Evolutionary conservation across 1,284 basidiomycete species (phyloP).

Genomic region (Pseudozyma hubeiensis): DNA sequence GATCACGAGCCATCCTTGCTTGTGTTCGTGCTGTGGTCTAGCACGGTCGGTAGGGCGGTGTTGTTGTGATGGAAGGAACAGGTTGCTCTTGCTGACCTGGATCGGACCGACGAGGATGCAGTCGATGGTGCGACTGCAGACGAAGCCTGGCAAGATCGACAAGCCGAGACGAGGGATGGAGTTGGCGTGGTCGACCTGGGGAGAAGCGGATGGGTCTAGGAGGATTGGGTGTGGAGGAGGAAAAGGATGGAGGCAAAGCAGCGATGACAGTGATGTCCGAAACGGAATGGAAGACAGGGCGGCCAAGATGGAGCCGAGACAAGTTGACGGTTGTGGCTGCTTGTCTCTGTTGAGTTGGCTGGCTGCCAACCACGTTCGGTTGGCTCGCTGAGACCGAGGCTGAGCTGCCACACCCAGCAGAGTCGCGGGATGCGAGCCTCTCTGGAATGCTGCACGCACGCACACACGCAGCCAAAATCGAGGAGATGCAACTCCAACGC

Average conservation of each 20-base stretch:
- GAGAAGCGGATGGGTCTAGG: conserved; percentile 2
- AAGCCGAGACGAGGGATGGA: background rate
- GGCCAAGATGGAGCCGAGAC: conserved; percentile 8
- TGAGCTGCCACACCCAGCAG: background rate
- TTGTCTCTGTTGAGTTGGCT: background rate
- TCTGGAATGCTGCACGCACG: conserved; percentile 19
- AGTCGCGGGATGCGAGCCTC: conserved; percentile 7
- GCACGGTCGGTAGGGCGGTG: background rate
- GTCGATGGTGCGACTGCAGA: background rate
- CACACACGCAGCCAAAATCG: conserved; percentile 1
- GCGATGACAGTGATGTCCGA: background rate
- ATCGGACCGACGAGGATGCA: too few species aligned
- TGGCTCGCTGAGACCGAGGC: background rate
- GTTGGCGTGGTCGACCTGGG: background rate
- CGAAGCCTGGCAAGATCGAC: background rate
- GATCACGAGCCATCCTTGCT: conserved; percentile 52
- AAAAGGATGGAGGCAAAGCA: conserved; percentile 1
- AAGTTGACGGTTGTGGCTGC: conserved; percentile 8
- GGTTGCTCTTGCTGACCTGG: too few species aligned
- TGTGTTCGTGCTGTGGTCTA: background rate
- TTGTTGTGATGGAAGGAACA: too few species aligned
- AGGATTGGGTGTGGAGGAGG: conserved; percentile 1
- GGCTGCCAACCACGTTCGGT: conserved; percentile 9
- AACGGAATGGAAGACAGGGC: conserved; percentile 3
- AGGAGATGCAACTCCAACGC: background rate